phyloP scores from a whole-genome alignment of 352 stramenopile genomes.

The Pythium pyrilobum region DNA sequence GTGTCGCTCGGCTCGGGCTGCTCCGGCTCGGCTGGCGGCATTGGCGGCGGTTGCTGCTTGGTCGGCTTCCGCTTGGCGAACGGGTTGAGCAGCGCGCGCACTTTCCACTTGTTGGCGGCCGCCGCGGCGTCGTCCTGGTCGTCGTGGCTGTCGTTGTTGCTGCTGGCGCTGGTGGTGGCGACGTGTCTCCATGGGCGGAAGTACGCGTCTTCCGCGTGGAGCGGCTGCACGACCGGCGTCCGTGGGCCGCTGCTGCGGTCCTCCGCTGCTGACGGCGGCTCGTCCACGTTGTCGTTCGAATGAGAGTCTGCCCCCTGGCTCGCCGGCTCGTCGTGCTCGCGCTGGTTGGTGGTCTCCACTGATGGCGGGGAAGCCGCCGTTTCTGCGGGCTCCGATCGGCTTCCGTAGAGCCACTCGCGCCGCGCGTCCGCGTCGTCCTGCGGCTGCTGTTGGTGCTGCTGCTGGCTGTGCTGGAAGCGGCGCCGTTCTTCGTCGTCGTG shows the following conservation, averaged over 20 bases:
- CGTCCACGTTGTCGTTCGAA: background rate
- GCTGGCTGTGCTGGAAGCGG: background rate
- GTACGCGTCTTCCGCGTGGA: conserved; percentile 29
- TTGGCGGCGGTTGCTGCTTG: background rate
- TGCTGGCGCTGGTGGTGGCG: conserved; percentile 17
- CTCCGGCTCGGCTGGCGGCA: background rate
- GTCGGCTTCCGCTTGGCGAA: conserved; percentile 47
- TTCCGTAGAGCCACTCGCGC: background rate
- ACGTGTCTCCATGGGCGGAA: conserved; percentile 57
- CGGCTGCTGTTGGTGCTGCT: background rate
- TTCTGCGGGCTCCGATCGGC: no score
- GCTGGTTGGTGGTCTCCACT: no score
- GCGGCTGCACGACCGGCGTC: background rate
- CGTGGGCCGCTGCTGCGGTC: background rate
- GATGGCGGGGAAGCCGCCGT: no score
- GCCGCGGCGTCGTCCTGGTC: conserved; percentile 3
- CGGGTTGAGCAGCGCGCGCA: conserved; percentile 57
- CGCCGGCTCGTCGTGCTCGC: no score
- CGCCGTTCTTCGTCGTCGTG: conserved; percentile 10
- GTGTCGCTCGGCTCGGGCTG: background rate
- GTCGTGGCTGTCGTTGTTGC: background rate
- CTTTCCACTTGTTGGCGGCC: conserved; percentile 64
- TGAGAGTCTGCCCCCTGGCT: no score
- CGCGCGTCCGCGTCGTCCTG: background rate
- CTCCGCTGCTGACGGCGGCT: background rate